A percentile compares a stretch with the other conserved stretches of the same genome.
phyloP scores from a whole-genome alignment of 2,329 filamentous ascomycete species.

The Didymella pinodella region DNA sequence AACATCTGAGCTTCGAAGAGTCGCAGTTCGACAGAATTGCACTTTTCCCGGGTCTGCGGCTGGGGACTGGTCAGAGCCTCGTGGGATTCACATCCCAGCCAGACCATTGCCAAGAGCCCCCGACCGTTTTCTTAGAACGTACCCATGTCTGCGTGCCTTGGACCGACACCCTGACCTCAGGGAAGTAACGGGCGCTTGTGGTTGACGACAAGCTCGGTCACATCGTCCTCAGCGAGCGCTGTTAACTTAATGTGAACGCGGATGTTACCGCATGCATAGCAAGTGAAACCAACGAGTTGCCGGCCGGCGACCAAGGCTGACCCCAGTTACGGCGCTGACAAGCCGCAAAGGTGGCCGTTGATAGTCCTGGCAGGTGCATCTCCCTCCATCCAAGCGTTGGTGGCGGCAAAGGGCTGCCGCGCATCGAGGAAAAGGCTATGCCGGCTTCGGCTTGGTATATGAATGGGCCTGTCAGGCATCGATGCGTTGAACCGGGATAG shows the following conservation, averaged over 20 bases:
- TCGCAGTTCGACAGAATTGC: conserved; percentile 38
- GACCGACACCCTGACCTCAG: conserved; percentile 37
- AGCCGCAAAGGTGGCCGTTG: conserved; percentile 28
- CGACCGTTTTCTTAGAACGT: conserved; percentile 47
- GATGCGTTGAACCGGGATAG: conserved; percentile 27
- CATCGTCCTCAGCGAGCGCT: conserved; percentile 6
- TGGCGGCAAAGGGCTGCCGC: conserved; percentile 38
- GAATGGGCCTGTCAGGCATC: conserved; percentile 36
- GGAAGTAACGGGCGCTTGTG: conserved; percentile 32
- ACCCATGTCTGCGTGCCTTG: conserved; percentile 39
- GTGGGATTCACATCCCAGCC: conserved; percentile 48
- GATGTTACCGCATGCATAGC: conserved; percentile 15
- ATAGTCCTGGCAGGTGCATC: conserved; percentile 27
- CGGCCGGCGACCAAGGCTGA: conserved; percentile 15
- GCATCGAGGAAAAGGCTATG: conserved; percentile 35
- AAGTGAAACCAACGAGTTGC: conserved; percentile 7
- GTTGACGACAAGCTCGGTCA: conserved; percentile 16
- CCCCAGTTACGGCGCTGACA: conserved; percentile 23
- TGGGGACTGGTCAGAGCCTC: conserved; percentile 49
- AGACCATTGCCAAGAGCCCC: conserved; percentile 45
- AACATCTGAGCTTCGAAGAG: conserved; percentile 42
- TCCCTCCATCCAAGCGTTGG: conserved; percentile 38
- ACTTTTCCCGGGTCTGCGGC: conserved; percentile 49
- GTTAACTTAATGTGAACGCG: conserved; percentile 17
- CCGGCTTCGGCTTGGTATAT: conserved; percentile 37